Percentiles rank a stretch among this genome's conserved stretches.
Conservation (phyloP, 495 filamentous ascomycete species). For the Neurospora pannonica region DNA sequence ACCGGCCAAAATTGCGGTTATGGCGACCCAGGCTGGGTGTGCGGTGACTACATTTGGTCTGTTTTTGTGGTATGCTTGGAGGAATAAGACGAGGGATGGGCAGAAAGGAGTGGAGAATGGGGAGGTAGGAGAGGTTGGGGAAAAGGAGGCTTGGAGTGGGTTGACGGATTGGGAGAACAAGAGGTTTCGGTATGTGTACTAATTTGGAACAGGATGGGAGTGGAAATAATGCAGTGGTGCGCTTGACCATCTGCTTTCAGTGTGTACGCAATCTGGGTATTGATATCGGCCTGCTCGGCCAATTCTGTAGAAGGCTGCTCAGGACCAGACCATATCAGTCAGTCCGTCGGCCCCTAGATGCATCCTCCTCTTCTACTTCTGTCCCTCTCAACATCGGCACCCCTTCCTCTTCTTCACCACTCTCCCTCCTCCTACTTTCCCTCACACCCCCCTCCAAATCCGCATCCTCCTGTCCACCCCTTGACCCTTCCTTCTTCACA, state of each 20-base stretch:
- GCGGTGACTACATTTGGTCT: slow-evolving; percentile 23
- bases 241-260: background rate
- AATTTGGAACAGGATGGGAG: background rate
- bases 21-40: slow-evolving; percentile 27
- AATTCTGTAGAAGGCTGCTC: background rate
- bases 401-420: slow-evolving; percentile 14
- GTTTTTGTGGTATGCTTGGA: slow-evolving; percentile 28
- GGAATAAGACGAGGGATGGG: slow-evolving; percentile 23
- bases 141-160: slow-evolving; percentile 24
- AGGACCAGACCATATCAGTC: background rate
- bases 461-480: slow-evolving; percentile 1
- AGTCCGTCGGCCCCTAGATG: background rate
- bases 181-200: slow-evolving; percentile 28
- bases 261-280: background rate
- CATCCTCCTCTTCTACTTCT: slow-evolving; percentile 1
- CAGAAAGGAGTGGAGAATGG: slow-evolving; percentile 17
- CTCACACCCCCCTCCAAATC: slow-evolving; percentile 1
- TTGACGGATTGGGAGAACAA: slow-evolving; percentile 33
- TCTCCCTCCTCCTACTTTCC: background rate
- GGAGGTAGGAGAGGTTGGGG: slow-evolving; percentile 23
- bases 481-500: slow-evolving; percentile 26
- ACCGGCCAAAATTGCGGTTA: slow-evolving; percentile 54
- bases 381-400: slow-evolving; percentile 11
- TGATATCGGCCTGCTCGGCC: background rate
- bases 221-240: background rate